phyloP scores from a whole-genome alignment of 352 stramenopile species.

The Phytophthora agathidicida region DNA sequence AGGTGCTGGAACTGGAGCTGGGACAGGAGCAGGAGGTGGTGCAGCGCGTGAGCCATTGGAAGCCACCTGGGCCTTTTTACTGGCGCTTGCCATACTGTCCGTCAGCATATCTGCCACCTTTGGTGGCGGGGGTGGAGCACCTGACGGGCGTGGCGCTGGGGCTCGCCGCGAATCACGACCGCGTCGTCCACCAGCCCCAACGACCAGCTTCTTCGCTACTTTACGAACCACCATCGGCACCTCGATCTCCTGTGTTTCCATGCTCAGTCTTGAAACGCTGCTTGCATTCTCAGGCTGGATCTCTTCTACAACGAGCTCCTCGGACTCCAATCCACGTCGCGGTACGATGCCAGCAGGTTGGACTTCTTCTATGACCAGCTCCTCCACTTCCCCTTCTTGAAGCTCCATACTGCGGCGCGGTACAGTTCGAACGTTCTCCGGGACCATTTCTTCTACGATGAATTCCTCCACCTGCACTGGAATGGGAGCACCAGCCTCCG shows the following conservation, averaged over 20 bases:
- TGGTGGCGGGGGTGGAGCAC: constrained; percentile 30
- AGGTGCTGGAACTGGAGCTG: background rate
- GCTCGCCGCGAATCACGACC: constrained; percentile 34
- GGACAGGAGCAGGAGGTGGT: constrained; percentile 4
- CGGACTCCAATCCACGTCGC: constrained; percentile 7
- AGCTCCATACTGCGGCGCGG: constrained; percentile 32
- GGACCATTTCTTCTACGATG: constrained; percentile 58
- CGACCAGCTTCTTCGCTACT: constrained; percentile 48
- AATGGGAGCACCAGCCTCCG: constrained; percentile 5
- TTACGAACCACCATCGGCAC: constrained; percentile 59
- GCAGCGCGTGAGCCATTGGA: constrained; percentile 9
- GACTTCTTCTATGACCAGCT: constrained; percentile 37
- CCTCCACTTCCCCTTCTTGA: constrained; percentile 27
- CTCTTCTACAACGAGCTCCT: constrained; percentile 22
- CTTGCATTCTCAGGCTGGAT: constrained; percentile 17
- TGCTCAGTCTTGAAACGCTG: background rate
- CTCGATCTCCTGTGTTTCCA: constrained; percentile 36
- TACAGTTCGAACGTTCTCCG: constrained; percentile 34
- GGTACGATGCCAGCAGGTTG: constrained; percentile 22
- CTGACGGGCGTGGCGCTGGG: constrained; percentile 20
- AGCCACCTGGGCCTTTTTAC: constrained; percentile 8
- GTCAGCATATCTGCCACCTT: constrained; percentile 37
- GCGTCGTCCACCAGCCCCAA: constrained; percentile 38
- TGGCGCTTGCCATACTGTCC: constrained; percentile 38
- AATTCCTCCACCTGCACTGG: constrained; percentile 50